Conservation (phyloP, 495 filamentous ascomycete species). For the Gamarada debralockiae region DNA sequence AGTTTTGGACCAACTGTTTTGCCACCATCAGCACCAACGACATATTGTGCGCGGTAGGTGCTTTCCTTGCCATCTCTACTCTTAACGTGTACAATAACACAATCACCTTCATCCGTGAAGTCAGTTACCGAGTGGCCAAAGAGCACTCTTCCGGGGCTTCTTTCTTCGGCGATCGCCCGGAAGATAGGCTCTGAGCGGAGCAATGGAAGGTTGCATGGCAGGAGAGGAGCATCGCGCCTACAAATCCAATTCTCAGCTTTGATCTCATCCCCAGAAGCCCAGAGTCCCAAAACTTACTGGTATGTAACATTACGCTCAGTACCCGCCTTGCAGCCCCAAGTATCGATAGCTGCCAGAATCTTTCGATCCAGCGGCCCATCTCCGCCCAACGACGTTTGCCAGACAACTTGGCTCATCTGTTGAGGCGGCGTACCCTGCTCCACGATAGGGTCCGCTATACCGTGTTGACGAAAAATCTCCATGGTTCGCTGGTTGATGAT, state of each 20-base stretch:
- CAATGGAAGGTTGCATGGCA: slow-evolving; percentile 1
- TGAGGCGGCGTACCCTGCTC: slow-evolving; percentile 14
- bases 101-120: not conserved
- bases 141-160: slow-evolving; percentile 6
- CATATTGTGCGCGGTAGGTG: slow-evolving; percentile 7
- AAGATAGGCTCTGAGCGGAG: slow-evolving; percentile 7
- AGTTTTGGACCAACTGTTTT: slow-evolving; percentile 11
- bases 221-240: slow-evolving; percentile 1
- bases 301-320: not conserved
- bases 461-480: slow-evolving; percentile 49
- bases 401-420: slow-evolving; percentile 3
- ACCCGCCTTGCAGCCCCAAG: not conserved
- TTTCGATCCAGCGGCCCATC: not conserved
- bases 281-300: too few species aligned
- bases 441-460: slow-evolving; percentile 34
- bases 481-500: slow-evolving; percentile 24
- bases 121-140: slow-evolving; percentile 7
- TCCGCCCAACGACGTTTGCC: slow-evolving; percentile 1
- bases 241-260: not conserved
- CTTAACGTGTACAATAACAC: slow-evolving; percentile 1
- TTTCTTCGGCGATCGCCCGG: not conserved
- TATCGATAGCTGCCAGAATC: not conserved
- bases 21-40: slow-evolving; percentile 6
- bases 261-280: too few species aligned
- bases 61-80: not conserved